phyloP scores from a whole-genome alignment of 163 green algal genomes.

The Prototheca wickerhamii region DNA sequence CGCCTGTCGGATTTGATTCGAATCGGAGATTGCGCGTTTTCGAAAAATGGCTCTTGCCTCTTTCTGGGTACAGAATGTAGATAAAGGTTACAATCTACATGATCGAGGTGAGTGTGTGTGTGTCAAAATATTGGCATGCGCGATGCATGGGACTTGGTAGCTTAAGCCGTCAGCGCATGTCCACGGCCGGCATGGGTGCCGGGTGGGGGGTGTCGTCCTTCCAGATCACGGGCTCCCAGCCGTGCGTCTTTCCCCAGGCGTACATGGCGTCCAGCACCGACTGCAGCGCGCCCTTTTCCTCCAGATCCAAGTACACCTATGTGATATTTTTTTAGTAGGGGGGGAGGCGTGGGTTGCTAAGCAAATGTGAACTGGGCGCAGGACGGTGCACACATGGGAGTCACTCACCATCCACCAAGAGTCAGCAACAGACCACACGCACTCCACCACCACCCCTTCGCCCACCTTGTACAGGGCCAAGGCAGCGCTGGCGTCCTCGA shows the following conservation, averaged over 20 bases:
- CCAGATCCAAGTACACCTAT: neutral
- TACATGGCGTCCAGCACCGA: conserved; percentile 67
- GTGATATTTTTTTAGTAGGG: neutral
- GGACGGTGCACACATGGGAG: conserved; percentile 29
- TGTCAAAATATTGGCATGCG: too few species aligned
- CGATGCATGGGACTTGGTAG: too few species aligned
- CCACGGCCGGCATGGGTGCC: neutral
- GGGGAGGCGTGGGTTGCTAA: neutral
- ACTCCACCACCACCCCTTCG: conserved; percentile 24
- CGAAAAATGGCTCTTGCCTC: too few species aligned
- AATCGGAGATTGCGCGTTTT: too few species aligned
- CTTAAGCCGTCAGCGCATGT: too few species aligned
- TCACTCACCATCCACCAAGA: conserved; percentile 31
- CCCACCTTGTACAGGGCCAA: conserved; percentile 72
- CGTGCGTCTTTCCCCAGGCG: conserved; percentile 62
- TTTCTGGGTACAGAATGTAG: too few species aligned
- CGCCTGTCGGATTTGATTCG: too few species aligned
- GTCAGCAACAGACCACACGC: conserved; percentile 1
- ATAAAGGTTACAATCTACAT: too few species aligned
- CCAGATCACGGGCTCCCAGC: conserved; percentile 63
- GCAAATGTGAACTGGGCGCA: neutral
- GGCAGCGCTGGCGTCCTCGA: conserved; percentile 87
- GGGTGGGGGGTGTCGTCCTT: conserved; percentile 21
- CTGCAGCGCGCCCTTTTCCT: conserved; percentile 17
- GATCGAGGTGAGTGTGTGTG: too few species aligned